phyloP scores from a whole-genome alignment of 208 protist genomes.

The Endotrypanum monterogeii region DNA sequence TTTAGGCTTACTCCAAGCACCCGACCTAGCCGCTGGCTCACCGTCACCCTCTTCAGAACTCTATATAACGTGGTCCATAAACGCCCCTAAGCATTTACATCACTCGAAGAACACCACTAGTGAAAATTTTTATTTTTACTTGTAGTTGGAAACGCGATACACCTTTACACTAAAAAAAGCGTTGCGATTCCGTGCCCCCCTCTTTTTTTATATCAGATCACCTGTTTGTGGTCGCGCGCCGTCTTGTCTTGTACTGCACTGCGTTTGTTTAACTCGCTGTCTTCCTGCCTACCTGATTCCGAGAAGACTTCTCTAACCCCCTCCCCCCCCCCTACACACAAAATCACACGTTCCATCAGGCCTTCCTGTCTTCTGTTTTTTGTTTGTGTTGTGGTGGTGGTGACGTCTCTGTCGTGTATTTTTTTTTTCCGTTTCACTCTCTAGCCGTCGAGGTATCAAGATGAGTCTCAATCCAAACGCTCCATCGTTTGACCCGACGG shows the following conservation, averaged over 20 bases:
- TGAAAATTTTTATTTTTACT: not conserved
- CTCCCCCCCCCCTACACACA: not conserved
- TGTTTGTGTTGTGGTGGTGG: not conserved
- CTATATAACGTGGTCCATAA: not conserved
- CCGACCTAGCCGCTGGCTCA: not conserved
- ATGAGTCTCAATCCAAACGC: constrained; percentile 66
- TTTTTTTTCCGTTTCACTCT: not conserved
- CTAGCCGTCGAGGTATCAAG: not conserved
- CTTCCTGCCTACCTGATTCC: too few relatives aligned
- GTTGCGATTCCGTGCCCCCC: too few relatives aligned
- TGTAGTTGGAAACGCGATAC: too few relatives aligned
- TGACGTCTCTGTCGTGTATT: not conserved
- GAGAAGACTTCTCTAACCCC: not conserved
- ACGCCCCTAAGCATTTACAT: not conserved
- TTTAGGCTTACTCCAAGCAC: not conserved
- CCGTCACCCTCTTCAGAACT: not conserved
- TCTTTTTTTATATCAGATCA: too few relatives aligned
- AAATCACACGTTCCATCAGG: not conserved
- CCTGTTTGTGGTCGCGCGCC: too few relatives aligned
- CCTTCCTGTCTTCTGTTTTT: not conserved
- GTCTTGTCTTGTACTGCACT: not conserved
- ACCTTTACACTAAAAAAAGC: too few relatives aligned
- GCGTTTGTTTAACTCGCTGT: not conserved
- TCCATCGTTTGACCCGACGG: constrained; percentile 59
- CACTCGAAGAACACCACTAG: not conserved